Evolutionary conservation across 2,329 filamentous ascomycete genomes (phyloP).

Genomic region (Bipolaris oryzae): DNA sequence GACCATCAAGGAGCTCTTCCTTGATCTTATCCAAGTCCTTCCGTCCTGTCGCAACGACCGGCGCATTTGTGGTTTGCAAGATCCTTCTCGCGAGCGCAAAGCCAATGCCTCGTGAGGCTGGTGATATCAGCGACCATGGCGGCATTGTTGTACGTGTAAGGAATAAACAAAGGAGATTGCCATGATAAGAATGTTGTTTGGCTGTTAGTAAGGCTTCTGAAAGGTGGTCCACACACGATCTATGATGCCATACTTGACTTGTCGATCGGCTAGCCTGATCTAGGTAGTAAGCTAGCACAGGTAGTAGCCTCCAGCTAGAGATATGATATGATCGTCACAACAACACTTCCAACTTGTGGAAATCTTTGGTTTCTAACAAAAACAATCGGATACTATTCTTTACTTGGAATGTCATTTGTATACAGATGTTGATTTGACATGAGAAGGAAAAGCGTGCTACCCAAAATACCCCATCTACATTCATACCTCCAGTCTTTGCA

Average conservation of each 20-base stretch:
- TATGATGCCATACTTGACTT: conserved; percentile 40
- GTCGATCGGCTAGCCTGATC: conserved; percentile 27
- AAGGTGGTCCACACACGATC: conserved; percentile 28
- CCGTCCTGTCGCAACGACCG: conserved; percentile 66
- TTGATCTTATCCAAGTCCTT: conserved; percentile 58
- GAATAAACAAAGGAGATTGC: background rate
- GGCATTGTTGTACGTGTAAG: conserved; percentile 42
- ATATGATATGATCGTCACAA: background rate
- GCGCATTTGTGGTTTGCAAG: conserved; percentile 62
- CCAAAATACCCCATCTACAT: background rate
- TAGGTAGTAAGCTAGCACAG: conserved; percentile 2
- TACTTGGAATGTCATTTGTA: background rate
- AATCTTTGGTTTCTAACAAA: background rate
- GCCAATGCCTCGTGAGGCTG: conserved; percentile 68
- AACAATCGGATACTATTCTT: background rate
- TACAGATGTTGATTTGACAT: too few relatives aligned
- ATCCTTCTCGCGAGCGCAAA: conserved; percentile 65
- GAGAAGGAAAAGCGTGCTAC: too few relatives aligned
- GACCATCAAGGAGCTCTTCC: conserved; percentile 57
- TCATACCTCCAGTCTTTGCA: background rate
- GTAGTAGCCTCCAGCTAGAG: background rate
- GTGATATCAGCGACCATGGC: conserved; percentile 60
- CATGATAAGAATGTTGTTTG: conserved; percentile 14
- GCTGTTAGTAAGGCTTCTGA: conserved; percentile 6
- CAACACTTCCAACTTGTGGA: too few relatives aligned